Percentiles rank a stretch among this genome's conserved stretches.
These are phyloP conservation scores for Mycena capillaripes DNA, from an alignment of 768 basidiomycete genomes.

Conservation along the genomic window DNA sequence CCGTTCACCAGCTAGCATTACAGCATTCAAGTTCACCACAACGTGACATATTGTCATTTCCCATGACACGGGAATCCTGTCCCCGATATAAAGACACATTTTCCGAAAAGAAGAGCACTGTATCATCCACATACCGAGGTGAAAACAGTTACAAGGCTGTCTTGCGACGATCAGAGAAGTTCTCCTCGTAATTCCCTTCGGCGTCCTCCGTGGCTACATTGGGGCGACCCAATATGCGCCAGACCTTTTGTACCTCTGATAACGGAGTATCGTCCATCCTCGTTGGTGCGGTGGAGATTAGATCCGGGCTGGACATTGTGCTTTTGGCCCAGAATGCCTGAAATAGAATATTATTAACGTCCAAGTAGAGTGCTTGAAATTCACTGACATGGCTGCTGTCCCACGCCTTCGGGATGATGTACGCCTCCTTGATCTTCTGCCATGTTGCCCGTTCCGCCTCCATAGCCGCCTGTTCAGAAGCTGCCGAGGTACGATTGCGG, in stretches of 20 bases:
- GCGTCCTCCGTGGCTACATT: slow-evolving; percentile 20
- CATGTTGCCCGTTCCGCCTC: background rate
- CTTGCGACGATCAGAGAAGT: background rate
- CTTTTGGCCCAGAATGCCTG: slow-evolving; percentile 19
- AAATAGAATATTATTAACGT: background rate
- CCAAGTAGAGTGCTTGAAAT: background rate
- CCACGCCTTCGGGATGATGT: background rate
- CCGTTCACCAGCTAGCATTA: no score
- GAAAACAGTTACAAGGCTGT: background rate
- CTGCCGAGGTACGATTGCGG: background rate
- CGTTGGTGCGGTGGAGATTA: background rate
- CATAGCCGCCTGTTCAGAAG: background rate
- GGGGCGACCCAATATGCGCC: slow-evolving; percentile 30
- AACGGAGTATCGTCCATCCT: slow-evolving; percentile 15
- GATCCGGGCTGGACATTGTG: slow-evolving; percentile 1
- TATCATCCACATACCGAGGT: background rate
- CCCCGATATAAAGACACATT: no score
- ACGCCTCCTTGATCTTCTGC: background rate
- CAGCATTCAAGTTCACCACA: background rate
- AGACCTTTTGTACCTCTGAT: slow-evolving; percentile 24
- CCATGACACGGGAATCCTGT: background rate
- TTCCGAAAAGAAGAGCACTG: no score
- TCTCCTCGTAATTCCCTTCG: background rate
- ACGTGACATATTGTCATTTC: background rate
- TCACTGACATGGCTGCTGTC: slow-evolving; percentile 20